Conservation (phyloP, 805 yeast species). For the Tetrapisispora phaffii region DNA sequence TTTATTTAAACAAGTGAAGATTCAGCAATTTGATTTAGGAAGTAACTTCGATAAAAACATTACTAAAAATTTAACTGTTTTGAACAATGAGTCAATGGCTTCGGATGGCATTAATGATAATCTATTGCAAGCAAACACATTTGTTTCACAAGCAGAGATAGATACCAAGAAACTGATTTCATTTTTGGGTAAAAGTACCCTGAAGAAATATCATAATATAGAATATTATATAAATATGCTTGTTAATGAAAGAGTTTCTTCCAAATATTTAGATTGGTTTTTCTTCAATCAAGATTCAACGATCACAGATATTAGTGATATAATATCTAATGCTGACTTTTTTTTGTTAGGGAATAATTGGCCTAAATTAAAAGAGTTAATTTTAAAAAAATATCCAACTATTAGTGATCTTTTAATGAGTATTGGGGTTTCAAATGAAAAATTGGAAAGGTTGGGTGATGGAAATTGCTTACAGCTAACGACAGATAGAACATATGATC, state of each 20-base stretch:
- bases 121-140: not conserved
- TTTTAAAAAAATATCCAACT: slow-evolving; percentile 3
- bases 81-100: slow-evolving; percentile 3
- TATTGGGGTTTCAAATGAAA: slow-evolving; percentile 12
- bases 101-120: not conserved
- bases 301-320: not conserved
- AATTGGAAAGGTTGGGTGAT: not conserved
- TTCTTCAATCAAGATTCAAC: slow-evolving; percentile 12
- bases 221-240: slow-evolving; percentile 12
- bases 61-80: slow-evolving; percentile 6
- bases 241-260: slow-evolving; percentile 13
- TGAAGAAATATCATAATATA: not conserved
- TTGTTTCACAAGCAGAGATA: not conserved
- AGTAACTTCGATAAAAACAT: slow-evolving; percentile 13
- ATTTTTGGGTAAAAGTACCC: not conserved
- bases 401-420: slow-evolving; percentile 8
- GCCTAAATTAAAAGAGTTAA: not conserved
- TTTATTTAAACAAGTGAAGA: not conserved
- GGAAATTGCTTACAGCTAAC: not conserved
- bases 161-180: not conserved
- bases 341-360: slow-evolving; percentile 1
- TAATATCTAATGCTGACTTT: not conserved
- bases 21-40: slow-evolving; percentile 18
- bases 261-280: slow-evolving; percentile 22
- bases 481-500: slow-evolving; percentile 10